Evolutionary conservation across 148 eudicot species (phyloP).

Genomic region (Rhododendron ferrugineum): DNA sequence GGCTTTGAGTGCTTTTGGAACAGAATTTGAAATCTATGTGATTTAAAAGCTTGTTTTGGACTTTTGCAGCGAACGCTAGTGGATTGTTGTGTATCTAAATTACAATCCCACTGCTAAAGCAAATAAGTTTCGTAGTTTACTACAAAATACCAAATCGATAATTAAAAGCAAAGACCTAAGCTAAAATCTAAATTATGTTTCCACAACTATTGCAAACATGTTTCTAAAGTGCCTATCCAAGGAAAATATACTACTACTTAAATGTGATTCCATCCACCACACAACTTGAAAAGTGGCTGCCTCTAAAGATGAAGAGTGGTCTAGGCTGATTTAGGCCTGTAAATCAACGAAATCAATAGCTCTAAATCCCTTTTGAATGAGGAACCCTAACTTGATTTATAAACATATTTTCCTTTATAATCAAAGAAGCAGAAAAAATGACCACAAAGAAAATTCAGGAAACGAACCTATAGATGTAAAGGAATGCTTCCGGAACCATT

Average conservation of each 20-base stretch:
- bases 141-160: background rate
- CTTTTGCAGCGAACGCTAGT: background rate
- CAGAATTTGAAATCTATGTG: background rate
- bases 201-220: background rate
- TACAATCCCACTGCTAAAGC: background rate
- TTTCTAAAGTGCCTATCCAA: background rate
- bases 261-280: background rate
- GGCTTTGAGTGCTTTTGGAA: background rate
- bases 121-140: background rate
- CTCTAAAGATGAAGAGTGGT: background rate
- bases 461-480: slow-evolving; percentile 82
- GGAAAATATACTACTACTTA: background rate
- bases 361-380: background rate
- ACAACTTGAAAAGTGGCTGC: background rate
- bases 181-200: background rate
- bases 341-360: background rate
- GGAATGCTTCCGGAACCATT: slow-evolving; percentile 90
- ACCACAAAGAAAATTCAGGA: background rate
- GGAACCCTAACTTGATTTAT: too few species aligned
- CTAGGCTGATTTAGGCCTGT: background rate
- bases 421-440: background rate
- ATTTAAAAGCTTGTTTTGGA: background rate
- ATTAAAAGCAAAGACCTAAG: background rate
- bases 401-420: background rate
- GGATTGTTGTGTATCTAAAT: background rate